These are phyloP conservation scores for Spiraea crenata DNA, from an alignment of 331 rosid genomes.

Conservation along the genomic window DNA sequence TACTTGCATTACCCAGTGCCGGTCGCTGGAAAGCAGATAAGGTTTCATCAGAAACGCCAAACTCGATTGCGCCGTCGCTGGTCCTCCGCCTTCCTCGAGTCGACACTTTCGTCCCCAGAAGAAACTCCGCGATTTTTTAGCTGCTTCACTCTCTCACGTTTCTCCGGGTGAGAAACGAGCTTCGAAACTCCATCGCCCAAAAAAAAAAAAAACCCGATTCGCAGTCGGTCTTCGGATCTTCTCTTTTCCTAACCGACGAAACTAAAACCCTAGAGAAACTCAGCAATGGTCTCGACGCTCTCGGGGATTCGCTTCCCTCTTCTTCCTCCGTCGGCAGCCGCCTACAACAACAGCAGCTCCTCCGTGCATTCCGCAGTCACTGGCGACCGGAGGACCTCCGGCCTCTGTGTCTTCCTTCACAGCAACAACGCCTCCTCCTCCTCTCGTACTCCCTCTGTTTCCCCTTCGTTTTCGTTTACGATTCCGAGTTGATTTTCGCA, in stretches of 20 bases:
- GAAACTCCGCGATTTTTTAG: not conserved
- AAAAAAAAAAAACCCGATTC: not conserved
- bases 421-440: constrained; percentile 33
- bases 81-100: no score
- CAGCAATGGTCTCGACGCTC: constrained; percentile 58
- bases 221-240: not conserved
- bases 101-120: no score
- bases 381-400: constrained; percentile 39
- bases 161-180: constrained; percentile 7
- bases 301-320: constrained; percentile 69
- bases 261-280: not conserved
- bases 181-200: not conserved
- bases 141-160: constrained; percentile 2
- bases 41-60: no score
- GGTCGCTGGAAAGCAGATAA: no score
- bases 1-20: no score
- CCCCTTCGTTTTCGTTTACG: constrained; percentile 21
- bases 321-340: constrained; percentile 40
- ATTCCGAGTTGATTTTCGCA: no score
- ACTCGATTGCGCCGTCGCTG: no score
- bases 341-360: constrained; percentile 6
- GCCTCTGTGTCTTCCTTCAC: constrained; percentile 37
- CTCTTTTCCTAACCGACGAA: not conserved
- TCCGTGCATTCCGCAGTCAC: constrained; percentile 34
- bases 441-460: constrained; percentile 48